phyloP scores from a whole-genome alignment of 2,329 filamentous ascomycete species.

The Chaetomium sp. region DNA sequence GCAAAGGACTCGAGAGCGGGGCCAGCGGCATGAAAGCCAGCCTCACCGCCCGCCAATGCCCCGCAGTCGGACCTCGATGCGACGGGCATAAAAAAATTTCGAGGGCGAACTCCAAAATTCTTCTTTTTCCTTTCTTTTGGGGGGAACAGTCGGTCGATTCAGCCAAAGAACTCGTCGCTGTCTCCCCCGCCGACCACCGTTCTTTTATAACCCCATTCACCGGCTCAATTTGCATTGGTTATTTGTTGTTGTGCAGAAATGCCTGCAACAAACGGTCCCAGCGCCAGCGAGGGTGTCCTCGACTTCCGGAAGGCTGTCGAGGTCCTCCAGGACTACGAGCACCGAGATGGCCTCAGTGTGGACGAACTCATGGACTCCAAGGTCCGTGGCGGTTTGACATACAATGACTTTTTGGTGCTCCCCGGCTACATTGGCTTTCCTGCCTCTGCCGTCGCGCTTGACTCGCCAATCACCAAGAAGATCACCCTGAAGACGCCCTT shows the following conservation, averaged over 20 bases:
- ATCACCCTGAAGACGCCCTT: constrained; percentile 96
- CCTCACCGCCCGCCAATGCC: constrained; percentile 33
- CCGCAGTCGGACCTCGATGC: constrained; percentile 25
- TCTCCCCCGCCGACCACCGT: constrained; percentile 29
- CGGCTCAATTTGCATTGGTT: constrained; percentile 21
- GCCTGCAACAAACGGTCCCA: constrained; percentile 70
- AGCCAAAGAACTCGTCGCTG: constrained; percentile 32
- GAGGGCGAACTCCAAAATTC: constrained; percentile 26
- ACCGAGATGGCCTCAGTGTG: constrained; percentile 83
- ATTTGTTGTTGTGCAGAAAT: constrained; percentile 51
- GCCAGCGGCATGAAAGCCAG: not conserved
- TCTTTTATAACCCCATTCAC: constrained; percentile 15
- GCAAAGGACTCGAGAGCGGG: constrained; percentile 1
- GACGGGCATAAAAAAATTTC: constrained; percentile 34
- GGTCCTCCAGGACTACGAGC: constrained; percentile 77
- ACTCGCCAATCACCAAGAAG: constrained; percentile 91
- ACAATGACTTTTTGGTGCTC: constrained; percentile 97
- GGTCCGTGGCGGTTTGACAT: constrained; percentile 90
- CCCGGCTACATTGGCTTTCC: constrained; percentile 98
- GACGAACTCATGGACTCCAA: constrained; percentile 87
- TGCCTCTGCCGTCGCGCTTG: constrained; percentile 83
- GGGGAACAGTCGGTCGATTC: constrained; percentile 35
- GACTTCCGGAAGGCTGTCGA: constrained; percentile 74
- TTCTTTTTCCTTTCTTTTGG: constrained; percentile 35
- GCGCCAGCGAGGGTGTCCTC: constrained; percentile 58